Base-by-base conservation (phyloP, 192 early-diverging fungal genomes). In the Phycomyces nitens region DNA sequence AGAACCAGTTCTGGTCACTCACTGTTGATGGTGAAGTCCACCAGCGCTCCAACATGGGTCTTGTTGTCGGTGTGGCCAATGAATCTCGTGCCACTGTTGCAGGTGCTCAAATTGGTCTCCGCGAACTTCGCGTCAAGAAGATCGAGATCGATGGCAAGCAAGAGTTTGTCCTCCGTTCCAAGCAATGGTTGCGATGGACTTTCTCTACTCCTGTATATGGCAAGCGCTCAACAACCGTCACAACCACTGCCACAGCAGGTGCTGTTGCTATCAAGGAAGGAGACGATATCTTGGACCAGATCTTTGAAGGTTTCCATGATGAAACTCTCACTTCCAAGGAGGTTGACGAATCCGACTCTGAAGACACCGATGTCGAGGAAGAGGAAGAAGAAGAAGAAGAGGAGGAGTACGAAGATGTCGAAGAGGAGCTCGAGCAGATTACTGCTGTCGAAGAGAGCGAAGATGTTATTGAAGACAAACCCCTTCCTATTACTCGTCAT, bases 1-100 rank as follows among this genome's bases (percentile, higher is more conserved):
- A 52, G 27, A 53, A 49, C 42, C 65, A 67, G 15, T 60, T 52
- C 50, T 67, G 65, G 65, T 67, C 65, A 0, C 57, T 67, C n/a
- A 67, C 58, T 29, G 58, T 60, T 3, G 50, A 67, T 54, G 58
- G 65, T 20, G 56, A 58, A 20, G 40, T 67, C 29, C 51, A 60
- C 39, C 38, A 57, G 23, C 65, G 65, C 0, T 53, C 51, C 23
- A 49, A 67, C 51, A 34, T 51, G 16, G 29, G 44, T 26, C 47
- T 59, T 21, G 58, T 67, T n/a, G 21, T 67, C 27, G 65, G 57
- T 34, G 50, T 41, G 43, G 40, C 65, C 12, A 52, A 39, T 29
- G 40, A 55, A n/a, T 26, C 20, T 51, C 57, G 57, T 26, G 26
- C 49, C 27, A n/a, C 57, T 22, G 57, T 59, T 4, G 3, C 50